Evolutionary conservation across 176 grass and related monocot genomes (phyloP).

Genomic region (Hyparrhenia diplandra): DNA sequence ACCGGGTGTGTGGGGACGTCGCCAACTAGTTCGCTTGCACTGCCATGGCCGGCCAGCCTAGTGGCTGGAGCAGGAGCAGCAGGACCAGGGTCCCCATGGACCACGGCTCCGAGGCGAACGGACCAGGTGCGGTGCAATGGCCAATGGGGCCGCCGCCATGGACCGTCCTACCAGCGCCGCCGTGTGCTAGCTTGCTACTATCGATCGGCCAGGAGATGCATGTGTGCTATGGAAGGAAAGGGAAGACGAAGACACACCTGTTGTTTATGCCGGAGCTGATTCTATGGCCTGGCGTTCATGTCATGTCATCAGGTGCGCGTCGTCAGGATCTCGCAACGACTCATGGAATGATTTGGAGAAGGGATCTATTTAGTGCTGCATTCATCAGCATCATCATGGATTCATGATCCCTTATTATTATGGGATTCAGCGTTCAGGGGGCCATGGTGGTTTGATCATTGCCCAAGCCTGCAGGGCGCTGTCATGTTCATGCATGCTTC

Average conservation of each 20-base stretch:
- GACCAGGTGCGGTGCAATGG: constrained; percentile 26
- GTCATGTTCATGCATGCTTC: not conserved
- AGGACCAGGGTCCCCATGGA: not conserved
- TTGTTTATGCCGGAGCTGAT: not conserved
- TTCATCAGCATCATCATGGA: not conserved
- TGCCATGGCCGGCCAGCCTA: not conserved
- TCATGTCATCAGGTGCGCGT: not conserved
- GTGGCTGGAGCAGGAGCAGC: too few species aligned
- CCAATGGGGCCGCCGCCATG: too few species aligned
- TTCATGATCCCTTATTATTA: not conserved
- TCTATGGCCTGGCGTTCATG: not conserved
- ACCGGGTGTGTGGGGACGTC: not conserved
- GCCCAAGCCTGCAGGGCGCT: not conserved
- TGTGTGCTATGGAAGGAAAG: not conserved
- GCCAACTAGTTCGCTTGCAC: constrained; percentile 22
- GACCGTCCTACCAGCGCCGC: too few species aligned
- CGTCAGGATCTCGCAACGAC: not conserved
- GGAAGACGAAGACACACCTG: too few species aligned
- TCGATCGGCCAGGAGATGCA: not conserved
- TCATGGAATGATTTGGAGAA: too few species aligned
- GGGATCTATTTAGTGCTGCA: not conserved
- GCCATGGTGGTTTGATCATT: not conserved
- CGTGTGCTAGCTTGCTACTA: too few species aligned
- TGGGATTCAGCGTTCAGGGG: not conserved
- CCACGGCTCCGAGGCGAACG: not conserved